phyloP scores from a whole-genome alignment of 176 grass and related monocot species.

The Lolium rigidum region DNA sequence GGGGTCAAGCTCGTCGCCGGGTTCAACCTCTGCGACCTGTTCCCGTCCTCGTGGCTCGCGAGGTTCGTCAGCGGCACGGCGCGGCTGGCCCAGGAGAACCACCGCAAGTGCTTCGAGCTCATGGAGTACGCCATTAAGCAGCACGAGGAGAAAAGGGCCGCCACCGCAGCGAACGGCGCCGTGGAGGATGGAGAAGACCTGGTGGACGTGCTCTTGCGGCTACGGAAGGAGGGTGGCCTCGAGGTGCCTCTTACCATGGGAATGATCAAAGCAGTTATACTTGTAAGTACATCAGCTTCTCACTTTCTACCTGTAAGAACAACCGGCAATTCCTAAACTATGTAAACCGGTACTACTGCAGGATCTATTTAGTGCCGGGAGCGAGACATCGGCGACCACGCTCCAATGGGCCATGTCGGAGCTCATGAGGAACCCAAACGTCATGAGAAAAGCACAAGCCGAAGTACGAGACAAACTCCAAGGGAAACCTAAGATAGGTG shows the following conservation, averaged over 20 bases:
- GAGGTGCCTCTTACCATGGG: conserved; percentile 50
- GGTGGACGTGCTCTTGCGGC: conserved; percentile 38
- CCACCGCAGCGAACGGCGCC: background rate
- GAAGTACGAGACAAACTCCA: background rate
- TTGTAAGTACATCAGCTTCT: conserved; percentile 39
- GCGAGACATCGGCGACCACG: background rate
- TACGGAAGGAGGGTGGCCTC: conserved; percentile 34
- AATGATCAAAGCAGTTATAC: conserved; percentile 34
- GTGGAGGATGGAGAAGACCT: conserved; percentile 26
- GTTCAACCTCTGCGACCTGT: conserved; percentile 42
- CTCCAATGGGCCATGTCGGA: conserved; percentile 38
- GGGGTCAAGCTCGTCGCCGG: conserved; percentile 33
- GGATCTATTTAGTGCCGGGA: conserved; percentile 40
- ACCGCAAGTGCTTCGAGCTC: conserved; percentile 41
- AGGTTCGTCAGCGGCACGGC: background rate
- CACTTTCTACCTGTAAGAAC: background rate
- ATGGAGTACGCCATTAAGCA: conserved; percentile 45
- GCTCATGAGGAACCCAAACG: conserved; percentile 20
- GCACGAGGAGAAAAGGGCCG: conserved; percentile 35
- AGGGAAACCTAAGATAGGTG: background rate
- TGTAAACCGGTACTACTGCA: background rate
- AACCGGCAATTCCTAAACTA: too few relatives aligned
- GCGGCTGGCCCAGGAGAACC: background rate
- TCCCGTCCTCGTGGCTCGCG: conserved; percentile 39
- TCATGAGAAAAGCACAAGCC: background rate